Evolutionary conservation across 1,284 basidiomycete genomes (phyloP), one percentile per base, ranked within the genome.

Genomic region (Naganishia cerealis): DNA sequence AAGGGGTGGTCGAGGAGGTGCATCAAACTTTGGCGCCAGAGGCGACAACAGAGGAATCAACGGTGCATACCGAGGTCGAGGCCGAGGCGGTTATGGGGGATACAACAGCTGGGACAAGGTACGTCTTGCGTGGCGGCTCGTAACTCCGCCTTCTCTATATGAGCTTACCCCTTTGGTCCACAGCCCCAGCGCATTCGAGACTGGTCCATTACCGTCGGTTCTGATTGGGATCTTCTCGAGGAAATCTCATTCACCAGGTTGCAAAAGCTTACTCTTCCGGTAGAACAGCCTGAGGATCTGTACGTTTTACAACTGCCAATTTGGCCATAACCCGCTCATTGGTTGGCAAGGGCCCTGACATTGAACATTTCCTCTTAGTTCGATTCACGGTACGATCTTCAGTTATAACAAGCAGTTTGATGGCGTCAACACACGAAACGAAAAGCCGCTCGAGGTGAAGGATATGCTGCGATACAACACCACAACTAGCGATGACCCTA

Each of bases 401-500:
- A 87, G 90, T 12, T 99, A 98, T 82, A 94, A 99, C 77, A 95
- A 95, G 81, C 83, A 88, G 7, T 99, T 93, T 80, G 96, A 99
- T 82, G 92, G 94, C 73, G 87, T 98, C 79, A 94, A 89, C 65
- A 97, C 94, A 58, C 93, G 94, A 82, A 90, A 88, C 18, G 92
- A 96, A 79, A 88, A 88, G 74, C 89, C 92, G 56, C 86, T 99
- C 42, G 92, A 97, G 77, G 86, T 92, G 63, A 86, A 94, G 68
- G 96, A 99, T 81, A 90, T 94, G 71, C 91, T 96, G 79, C 92
- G 94, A 77, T 99, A 98, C 83, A 99, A 98, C 80, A 89, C 92
- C 13, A 95, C 94, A 1, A 98, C 96, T 12, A 94, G 92, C 24
- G 96, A 99, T 75, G 96, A 99, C 81, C 95, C 95, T 10, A 85